Evolutionary conservation across 768 basidiomycete genomes (phyloP), one percentile per base, ranked within the genome.

Genomic region (Tubosaeta sp.): DNA sequence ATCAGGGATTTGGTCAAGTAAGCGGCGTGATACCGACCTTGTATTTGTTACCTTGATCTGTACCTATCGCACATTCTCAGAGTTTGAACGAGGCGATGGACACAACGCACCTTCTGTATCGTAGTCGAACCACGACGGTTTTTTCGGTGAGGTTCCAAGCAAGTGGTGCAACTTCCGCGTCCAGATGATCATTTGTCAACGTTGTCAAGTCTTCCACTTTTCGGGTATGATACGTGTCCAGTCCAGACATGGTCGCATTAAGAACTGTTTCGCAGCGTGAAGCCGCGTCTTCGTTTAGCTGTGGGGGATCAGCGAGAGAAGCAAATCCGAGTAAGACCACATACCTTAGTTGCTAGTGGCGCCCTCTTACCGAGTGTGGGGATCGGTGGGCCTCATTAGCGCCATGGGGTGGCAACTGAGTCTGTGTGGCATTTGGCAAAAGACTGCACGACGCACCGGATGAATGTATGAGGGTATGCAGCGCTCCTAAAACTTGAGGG

Each of bases 31-130:
- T 22, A 26, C 51, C 22, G 48, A 81, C 91, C 80, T 97, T 97
- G 78, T 88, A 95, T 59, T 74, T 79, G 72, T 98, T 97, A n/a
- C 95, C 95, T 57, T 86, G 72, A 65, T 95, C 88, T 32, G 91
- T 93, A 16, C 91, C 91, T 81, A 41, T 13, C 12, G 6, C n/a
- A 37, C 39, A 22, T 43, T 43, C 19, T 51, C 25, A 52, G 52
- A 49, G 17, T 27, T 48, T 39, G 17, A 43, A 27, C 6, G 41
- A 42, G 19, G 51, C 44, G 22, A 43, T 17, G 43, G 39, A 54
- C 33, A 14, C n/a, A 8, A 41, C 14, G 29, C 4, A 85, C 90
- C 91, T 77, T 94, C 88, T 0, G 72, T 74, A 65, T 95, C 93
- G 65, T 97, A 98, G 0, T 91, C 88, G 64, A 88, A 86, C 34